Base-by-base conservation (phyloP, 768 basidiomycete genomes). In the Pulveroboletus sp. region DNA sequence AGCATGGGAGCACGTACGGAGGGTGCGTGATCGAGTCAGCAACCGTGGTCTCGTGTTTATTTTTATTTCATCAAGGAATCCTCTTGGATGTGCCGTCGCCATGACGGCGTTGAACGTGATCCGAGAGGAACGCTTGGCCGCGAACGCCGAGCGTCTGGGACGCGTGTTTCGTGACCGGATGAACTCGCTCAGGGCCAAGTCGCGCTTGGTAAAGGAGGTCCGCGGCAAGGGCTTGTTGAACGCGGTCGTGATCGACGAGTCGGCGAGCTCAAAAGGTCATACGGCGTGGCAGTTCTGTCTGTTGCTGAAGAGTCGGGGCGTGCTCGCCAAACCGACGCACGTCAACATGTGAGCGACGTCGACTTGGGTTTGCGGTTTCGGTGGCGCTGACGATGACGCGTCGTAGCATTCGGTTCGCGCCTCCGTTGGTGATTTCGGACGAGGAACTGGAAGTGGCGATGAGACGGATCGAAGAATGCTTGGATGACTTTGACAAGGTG, bases 251-350 rank as follows among this genome's bases (percentile, higher is more conserved):
- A 91, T 98, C 47, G 85, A 97, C 62, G 92, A 97, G 73, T 68
- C 71, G 52, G 80, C 80, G 73, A 91, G 87, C 59, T 68, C 54
- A 40, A 87, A 81, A 69, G 86, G 89, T 14, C 74, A 92, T 43
- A 85, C 89, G 1, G 96, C 94, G 5, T 99, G 95, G 96, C 91
- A 98, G 67, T 76, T 98, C 45, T 98, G 96, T 70, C 64, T 98
- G 63, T 68, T 97, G 61, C 70, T 98, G 67, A 95, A 94, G 83
- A 85, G 83, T 58, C 80, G 89, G 39, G 93, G 93, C 5, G 80
- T 97, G 47, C 73, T 99, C 55, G 95, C 94, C 24, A 98, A 99
- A 76, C 94, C 96, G 12, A 97, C 95, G 0, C 93, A 96, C 62
- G 80, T 85, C 23, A 95, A 95, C 69, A 92, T 90, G 92, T 94